Base-by-base conservation (phyloP, 176 grass and related monocot genomes). In the Oryza officinalis region DNA sequence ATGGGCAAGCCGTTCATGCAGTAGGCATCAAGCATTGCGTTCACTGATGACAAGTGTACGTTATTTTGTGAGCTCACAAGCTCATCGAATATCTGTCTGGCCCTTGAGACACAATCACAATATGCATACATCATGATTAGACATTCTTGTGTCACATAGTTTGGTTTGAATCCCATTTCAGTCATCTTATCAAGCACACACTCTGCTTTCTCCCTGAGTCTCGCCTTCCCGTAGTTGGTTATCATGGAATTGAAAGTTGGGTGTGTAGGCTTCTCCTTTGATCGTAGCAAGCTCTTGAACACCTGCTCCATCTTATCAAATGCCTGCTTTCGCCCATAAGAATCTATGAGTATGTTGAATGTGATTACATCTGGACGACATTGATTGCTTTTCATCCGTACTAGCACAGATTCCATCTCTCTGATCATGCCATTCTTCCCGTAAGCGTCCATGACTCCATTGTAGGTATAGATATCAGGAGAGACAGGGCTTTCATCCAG, bases 291-390 rank as follows among this genome's bases (percentile, higher is more conserved):
- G 68, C 96, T 96, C 80, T 89, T 99, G 71, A 96, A 99, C 28
- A 99, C 93, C 78, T 96, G 96, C 78, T 99, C 93, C 96, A 99
- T 99, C 86, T 99, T 99, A 85, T 96, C 83, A 74, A 99, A 96
- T 77, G 67, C 70, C 69, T 96, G 93, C 82, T 89, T 91, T 63
- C 82, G 79, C 31, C 93, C 96, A 41, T 99, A 99, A 22, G 96
- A 89, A 90, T 99, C 91, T 63, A 94, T 94, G 33, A 99, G 96
- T 52, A 94, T 90, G 78, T 99, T 99, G 89, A 95, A 94, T 50
- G 96, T 94, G 72, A 96, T 99, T 47, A 91, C 87, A 89, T 96
- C 96, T 59, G 93, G 91, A n/a, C 91, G 91, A 69, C 91, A 93
- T 15, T 90, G 82, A 8, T 92, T 92, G 73, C 87, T 94, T 90